Conservation (phyloP, 306 rosid species). For the Luffa aegyptiaca region DNA sequence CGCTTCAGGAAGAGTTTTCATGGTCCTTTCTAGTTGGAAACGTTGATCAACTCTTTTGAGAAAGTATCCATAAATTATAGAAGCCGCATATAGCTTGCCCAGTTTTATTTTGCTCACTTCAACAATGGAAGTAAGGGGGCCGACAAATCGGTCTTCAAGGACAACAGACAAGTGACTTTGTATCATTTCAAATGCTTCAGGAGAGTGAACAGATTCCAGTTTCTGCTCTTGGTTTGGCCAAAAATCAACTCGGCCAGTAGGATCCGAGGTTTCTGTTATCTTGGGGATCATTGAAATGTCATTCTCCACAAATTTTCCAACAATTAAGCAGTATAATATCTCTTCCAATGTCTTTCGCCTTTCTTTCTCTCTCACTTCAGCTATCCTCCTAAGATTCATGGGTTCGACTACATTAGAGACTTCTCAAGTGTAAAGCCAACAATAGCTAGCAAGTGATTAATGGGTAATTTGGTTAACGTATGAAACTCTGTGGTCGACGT, state of each 20-base stretch:
- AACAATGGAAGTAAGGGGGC: conserved; percentile 62
- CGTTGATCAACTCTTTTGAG: conserved; percentile 89
- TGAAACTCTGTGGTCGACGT: background rate
- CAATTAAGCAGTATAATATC: conserved; percentile 72
- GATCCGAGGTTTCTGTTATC: conserved; percentile 50
- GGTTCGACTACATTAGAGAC: conserved; percentile 15
- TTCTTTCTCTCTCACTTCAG: conserved; percentile 76
- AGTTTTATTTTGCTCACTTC: conserved; percentile 86
- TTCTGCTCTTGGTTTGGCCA: conserved; percentile 93
- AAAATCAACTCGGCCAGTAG: conserved; percentile 62
- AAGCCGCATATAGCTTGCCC: conserved; percentile 95
- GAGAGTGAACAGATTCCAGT: conserved; percentile 74
- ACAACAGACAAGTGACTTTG: conserved; percentile 75
- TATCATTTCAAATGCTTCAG: conserved; percentile 89
- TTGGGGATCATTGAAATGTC: conserved; percentile 74
- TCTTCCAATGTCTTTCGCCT: conserved; percentile 55
- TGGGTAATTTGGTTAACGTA: background rate
- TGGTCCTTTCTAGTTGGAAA: conserved; percentile 74
- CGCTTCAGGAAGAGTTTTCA: conserved; percentile 72
- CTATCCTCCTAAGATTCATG: conserved; percentile 63
- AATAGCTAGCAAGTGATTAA: conserved; percentile 6
- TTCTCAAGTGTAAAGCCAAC: conserved; percentile 17
- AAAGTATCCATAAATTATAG: conserved; percentile 93
- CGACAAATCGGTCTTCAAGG: conserved; percentile 62
- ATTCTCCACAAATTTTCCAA: conserved; percentile 51